phyloP scores from a whole-genome alignment of 495 filamentous ascomycete species.

The Xylaria grammica region DNA sequence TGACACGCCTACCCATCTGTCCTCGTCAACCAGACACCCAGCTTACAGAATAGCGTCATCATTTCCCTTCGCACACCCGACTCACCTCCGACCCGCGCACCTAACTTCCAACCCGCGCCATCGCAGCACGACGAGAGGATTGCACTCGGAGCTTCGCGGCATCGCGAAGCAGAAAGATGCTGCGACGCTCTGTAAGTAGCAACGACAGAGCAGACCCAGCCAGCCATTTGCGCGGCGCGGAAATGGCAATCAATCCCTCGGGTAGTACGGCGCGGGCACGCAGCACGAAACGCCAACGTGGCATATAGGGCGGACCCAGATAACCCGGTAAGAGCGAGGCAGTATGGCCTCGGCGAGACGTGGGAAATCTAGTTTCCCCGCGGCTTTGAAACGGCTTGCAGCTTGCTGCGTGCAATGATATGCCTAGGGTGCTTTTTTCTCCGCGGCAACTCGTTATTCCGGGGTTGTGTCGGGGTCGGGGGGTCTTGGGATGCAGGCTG shows the following conservation, averaged over 20 bases:
- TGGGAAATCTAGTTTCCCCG: neutral
- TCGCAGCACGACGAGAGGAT: too few species aligned
- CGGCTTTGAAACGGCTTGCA: slow-evolving; percentile 3
- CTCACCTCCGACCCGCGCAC: neutral
- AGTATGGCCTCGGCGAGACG: neutral
- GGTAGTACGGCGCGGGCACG: too few species aligned
- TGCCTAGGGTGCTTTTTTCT: neutral
- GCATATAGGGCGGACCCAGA: too few species aligned
- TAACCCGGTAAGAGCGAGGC: too few species aligned
- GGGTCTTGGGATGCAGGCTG: neutral
- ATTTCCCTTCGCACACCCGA: neutral
- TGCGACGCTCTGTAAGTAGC: neutral
- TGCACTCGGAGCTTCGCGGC: too few species aligned
- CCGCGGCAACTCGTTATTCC: neutral
- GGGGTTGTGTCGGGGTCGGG: neutral
- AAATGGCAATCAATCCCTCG: too few species aligned
- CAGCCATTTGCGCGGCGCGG: neutral
- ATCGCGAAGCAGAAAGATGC: neutral
- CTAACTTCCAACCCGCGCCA: too few species aligned
- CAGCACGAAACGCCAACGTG: too few species aligned
- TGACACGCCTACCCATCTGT: neutral
- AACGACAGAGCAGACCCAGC: neutral
- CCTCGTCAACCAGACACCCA: neutral
- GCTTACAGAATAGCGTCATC: neutral
- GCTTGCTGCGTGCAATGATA: neutral